Evolutionary conservation across 1,284 basidiomycete genomes (phyloP).

Genomic region (Apiotrichum domesticum): DNA sequence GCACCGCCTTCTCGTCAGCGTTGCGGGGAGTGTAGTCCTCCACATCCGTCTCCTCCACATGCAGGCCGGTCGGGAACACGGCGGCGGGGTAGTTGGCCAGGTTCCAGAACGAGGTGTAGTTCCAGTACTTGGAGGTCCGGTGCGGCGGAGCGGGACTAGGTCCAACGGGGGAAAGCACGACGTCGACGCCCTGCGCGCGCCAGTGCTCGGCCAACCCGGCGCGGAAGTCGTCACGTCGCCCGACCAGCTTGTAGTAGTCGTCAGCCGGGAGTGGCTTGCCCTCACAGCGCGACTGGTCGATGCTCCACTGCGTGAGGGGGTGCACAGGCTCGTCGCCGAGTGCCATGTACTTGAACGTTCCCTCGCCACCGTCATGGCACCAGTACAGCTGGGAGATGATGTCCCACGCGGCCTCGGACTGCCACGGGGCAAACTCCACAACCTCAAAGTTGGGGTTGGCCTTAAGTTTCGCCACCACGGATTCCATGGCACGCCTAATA

Average conservation of each 20-base stretch:
- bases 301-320: slow-evolving; percentile 36
- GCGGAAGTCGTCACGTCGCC: slow-evolving; percentile 30
- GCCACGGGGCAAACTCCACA: slow-evolving; percentile 25
- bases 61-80: slow-evolving; percentile 60
- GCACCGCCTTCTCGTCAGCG: slow-evolving; percentile 45
- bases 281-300: slow-evolving; percentile 12
- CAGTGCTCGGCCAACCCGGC: slow-evolving; percentile 26
- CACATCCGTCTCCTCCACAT: slow-evolving; percentile 52
- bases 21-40: slow-evolving; percentile 48
- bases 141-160: slow-evolving; percentile 36
- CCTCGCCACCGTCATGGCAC: slow-evolving; percentile 33
- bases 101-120: slow-evolving; percentile 64
- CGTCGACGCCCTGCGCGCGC: slow-evolving; percentile 28
- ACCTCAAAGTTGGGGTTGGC: slow-evolving; percentile 25
- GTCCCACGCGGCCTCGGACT: slow-evolving; percentile 23
- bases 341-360: slow-evolving; percentile 15
- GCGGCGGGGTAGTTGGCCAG: slow-evolving; percentile 61
- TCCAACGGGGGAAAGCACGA: slow-evolving; percentile 35
- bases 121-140: slow-evolving; percentile 38
- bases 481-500: slow-evolving; percentile 39
- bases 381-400: slow-evolving; percentile 38
- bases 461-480: slow-evolving; percentile 25
- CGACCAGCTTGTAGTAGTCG: slow-evolving; percentile 29
- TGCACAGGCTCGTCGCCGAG: slow-evolving; percentile 32
- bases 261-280: slow-evolving; percentile 19